Evolutionary conservation across 257 asterid genomes (phyloP), one percentile per base, ranked within the genome.

Genomic region (Verbascum thapsus): DNA sequence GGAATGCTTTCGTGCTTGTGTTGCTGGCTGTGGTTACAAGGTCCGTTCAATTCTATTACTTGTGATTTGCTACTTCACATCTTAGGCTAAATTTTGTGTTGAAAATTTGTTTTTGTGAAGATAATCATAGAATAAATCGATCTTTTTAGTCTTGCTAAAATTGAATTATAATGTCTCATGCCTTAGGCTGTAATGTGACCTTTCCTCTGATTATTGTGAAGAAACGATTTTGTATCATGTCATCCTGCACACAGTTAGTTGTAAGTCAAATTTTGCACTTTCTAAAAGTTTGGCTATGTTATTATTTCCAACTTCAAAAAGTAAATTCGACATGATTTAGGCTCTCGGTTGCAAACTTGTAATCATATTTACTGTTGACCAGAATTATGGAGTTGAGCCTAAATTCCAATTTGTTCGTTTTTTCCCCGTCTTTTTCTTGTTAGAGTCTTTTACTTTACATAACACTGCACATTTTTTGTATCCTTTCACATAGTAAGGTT

Each of bases 1-100:
- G 96, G 86, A 85, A 12, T 88, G 95, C 71, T 86, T 85, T 53
- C 91, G 80, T 34, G 89, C 96, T 58, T 88, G 96, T 61, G 70
- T 79, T 58, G 72, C 95, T 54, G 96, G 96, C 62, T 85, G 96
- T 43, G 87, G 91, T 68, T 85, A 74, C 76, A 88, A 85, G 94
- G 96, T 81, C 12, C 55, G 85, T 80, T 72, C 41, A 11, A 13
- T 32, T 35, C 30, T 45, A 4, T 20, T 5, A 3, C 19, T 51
- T 69, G 53, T 5, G 2, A 45, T 40, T 44, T 30, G 53, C 32
- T 53, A 50, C 49, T 26, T 53, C 26, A 42, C 18, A 10, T 12
- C 50, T 11, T 63, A 30, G 26, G 18, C 30, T 20, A 13, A 18
- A 42, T 18, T 44, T 54, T 50, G 8, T 52, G 17, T 15, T 48